Base-by-base conservation (phyloP, 2,329 filamentous ascomycete genomes). In the Blastomyces parvus region DNA sequence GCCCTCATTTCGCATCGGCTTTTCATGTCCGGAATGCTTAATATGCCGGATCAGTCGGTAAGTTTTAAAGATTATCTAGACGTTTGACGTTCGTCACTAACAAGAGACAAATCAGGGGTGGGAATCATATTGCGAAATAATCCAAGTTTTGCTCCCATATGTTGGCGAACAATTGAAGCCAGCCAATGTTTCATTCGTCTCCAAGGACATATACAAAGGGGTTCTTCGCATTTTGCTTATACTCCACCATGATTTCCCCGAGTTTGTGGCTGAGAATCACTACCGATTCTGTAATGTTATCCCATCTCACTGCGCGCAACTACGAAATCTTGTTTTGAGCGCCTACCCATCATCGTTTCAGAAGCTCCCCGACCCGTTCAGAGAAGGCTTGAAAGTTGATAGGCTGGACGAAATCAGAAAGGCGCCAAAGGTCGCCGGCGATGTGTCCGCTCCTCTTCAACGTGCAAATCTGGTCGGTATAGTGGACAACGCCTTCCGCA, bases 241-340 rank as follows among this genome's bases (percentile, higher is more conserved):
- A 61, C 80, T 99, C 61, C 90, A 96, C 69, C 94, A 97, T 72
- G 94, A 99, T 74, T 97, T 91, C 76, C 89, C 93, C 0, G 91
- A 97, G 63, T 99, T 96, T 75, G 79, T 99, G 52, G 88, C 90
- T 6, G 90, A 92, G 69, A 91, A 96, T 74, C 90, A 96, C 72
- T 86, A 90, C 68, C 85, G 86, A 68, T 84, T 99, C 61, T 91
- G 88, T 77, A 87, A 89, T 69, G 86, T 85, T 70, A 88, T 97
- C 64, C 90, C 92, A 1, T 84, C 86, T 60, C 88, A 94, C 71
- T 94, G 90, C 76, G 87, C 88, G 19, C 94, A 97, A 75, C 81
- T 97, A 61, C 86, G 92, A 67, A 97, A 97, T 71, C 82, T 96
- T 62, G 86, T 99, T 61, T 82, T 97, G 66, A 89, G 89, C 66